phyloP scores from a whole-genome alignment of 768 basidiomycete genomes.

The Pisolithus albus region DNA sequence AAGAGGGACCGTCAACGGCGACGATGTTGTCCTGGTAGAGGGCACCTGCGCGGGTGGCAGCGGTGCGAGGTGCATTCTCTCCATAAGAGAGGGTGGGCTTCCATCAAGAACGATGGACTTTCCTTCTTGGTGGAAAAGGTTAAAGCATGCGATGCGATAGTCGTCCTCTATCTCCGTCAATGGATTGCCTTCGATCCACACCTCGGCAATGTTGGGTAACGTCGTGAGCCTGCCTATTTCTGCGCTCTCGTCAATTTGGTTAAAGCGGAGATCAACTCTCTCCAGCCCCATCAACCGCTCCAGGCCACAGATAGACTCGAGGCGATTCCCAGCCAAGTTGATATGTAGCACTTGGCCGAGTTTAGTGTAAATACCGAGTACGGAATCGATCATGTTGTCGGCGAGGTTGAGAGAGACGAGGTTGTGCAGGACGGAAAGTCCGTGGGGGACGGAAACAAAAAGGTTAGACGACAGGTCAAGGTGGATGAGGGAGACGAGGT shows the following conservation, averaged over 20 bases:
- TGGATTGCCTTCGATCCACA: constrained; percentile 85
- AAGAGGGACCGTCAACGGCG: constrained; percentile 18
- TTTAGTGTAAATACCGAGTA: constrained; percentile 78
- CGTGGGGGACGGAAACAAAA: constrained; percentile 79
- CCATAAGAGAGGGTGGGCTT: constrained; percentile 58
- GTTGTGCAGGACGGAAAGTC: constrained; percentile 65
- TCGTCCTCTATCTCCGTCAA: constrained; percentile 62
- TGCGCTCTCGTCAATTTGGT: constrained; percentile 72
- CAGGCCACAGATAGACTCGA: constrained; percentile 92
- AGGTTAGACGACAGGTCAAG: constrained; percentile 90
- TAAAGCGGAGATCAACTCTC: constrained; percentile 75
- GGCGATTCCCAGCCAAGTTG: constrained; percentile 79
- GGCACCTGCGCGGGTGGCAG: constrained; percentile 47
- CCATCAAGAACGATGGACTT: constrained; percentile 76
- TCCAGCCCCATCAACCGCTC: constrained; percentile 84
- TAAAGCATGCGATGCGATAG: constrained; percentile 75
- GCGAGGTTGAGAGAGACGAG: constrained; percentile 91
- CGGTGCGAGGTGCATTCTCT: constrained; percentile 51
- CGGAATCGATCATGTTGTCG: constrained; percentile 96
- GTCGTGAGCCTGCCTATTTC: constrained; percentile 80
- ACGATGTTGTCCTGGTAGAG: constrained; percentile 36
- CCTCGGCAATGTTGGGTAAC: constrained; percentile 70
- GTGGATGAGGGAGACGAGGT: constrained; percentile 69
- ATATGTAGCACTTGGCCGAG: constrained; percentile 72
- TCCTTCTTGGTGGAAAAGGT: constrained; percentile 80